These are phyloP conservation scores for Aeminium ludgeri DNA, from an alignment of 495 filamentous ascomycete species.

Conservation along the genomic window DNA sequence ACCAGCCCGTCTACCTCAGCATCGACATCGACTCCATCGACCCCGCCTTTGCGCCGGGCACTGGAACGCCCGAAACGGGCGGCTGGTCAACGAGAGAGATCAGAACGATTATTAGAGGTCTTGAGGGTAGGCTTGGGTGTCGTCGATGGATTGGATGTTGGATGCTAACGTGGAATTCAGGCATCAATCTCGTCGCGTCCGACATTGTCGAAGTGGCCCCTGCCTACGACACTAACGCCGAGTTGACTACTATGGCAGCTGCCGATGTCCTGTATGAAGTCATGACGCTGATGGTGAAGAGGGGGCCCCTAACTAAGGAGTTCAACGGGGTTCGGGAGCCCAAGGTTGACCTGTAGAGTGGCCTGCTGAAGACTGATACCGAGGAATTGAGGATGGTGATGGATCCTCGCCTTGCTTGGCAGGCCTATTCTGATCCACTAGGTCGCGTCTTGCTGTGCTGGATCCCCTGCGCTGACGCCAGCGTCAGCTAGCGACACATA, in stretches of 20 bases:
- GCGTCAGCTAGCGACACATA: too few species aligned
- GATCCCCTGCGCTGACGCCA: too few species aligned
- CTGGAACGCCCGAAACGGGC: slow-evolving; percentile 74
- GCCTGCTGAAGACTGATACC: too few species aligned
- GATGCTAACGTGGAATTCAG: slow-evolving; percentile 13
- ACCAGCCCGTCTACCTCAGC: slow-evolving; percentile 61
- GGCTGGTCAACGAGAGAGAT: slow-evolving; percentile 76
- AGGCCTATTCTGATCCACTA: too few species aligned
- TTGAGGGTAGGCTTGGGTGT: slow-evolving; percentile 24
- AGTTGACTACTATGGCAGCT: slow-evolving; percentile 71
- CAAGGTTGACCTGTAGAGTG: too few species aligned
- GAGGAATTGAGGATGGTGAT: too few species aligned
- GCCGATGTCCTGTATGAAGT: slow-evolving; percentile 72
- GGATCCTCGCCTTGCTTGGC: too few species aligned
- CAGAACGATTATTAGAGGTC: slow-evolving; percentile 52
- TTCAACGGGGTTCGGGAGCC: background rate
- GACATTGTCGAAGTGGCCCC: slow-evolving; percentile 82
- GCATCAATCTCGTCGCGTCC: slow-evolving; percentile 58
- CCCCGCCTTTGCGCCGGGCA: slow-evolving; percentile 70
- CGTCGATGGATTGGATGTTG: too few species aligned
- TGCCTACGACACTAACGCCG: slow-evolving; percentile 66
- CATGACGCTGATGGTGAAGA: slow-evolving; percentile 63
- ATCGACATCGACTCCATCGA: slow-evolving; percentile 85
- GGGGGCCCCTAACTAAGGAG: slow-evolving; percentile 25
- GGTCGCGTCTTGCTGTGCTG: too few species aligned